Conservation (phyloP, 2,329 filamentous ascomycete species). For the Talaromyces albobiverticillius region DNA sequence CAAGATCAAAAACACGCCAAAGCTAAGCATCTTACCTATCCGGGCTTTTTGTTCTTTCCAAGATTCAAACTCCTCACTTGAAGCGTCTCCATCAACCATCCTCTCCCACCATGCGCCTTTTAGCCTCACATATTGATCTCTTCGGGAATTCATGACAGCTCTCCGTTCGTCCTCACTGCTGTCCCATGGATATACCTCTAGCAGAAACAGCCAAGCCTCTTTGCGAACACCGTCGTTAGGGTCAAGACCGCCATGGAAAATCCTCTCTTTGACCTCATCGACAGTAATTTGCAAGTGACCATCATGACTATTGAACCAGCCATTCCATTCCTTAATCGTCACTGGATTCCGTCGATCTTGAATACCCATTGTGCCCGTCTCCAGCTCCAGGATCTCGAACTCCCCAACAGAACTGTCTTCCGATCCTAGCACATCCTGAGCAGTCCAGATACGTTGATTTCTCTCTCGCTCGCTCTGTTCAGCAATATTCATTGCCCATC, state of each 20-base stretch:
- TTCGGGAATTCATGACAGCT: conserved; percentile 75
- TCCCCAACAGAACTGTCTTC: conserved; percentile 94
- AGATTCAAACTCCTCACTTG: conserved; percentile 83
- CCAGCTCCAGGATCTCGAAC: conserved; percentile 86
- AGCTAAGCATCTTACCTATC: conserved; percentile 67
- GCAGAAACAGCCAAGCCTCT: conserved; percentile 91
- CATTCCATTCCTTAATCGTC: conserved; percentile 82
- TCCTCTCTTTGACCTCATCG: conserved; percentile 93
- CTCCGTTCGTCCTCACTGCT: conserved; percentile 82
- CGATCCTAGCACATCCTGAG: conserved; percentile 84
- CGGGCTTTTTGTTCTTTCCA: conserved; percentile 92
- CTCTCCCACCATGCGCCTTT: conserved; percentile 97
- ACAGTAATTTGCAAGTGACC: conserved; percentile 75
- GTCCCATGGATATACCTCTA: conserved; percentile 92
- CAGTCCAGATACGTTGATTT: conserved; percentile 87
- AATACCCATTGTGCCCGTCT: conserved; percentile 68
- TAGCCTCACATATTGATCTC: conserved; percentile 90
- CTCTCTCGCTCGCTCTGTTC: conserved; percentile 91
- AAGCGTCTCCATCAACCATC: conserved; percentile 76
- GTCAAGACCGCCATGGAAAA: conserved; percentile 92
- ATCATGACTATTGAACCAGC: conserved; percentile 74
- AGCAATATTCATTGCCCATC: conserved; percentile 98
- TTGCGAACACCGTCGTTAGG: conserved; percentile 88
- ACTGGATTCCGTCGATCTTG: conserved; percentile 75
- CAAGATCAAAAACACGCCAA: not conserved